Percentiles rank a stretch among this genome's conserved stretches.
Evolutionary conservation across 345 rosid genomes (phyloP).

Genomic region (Euphorbia tirucalli): DNA sequence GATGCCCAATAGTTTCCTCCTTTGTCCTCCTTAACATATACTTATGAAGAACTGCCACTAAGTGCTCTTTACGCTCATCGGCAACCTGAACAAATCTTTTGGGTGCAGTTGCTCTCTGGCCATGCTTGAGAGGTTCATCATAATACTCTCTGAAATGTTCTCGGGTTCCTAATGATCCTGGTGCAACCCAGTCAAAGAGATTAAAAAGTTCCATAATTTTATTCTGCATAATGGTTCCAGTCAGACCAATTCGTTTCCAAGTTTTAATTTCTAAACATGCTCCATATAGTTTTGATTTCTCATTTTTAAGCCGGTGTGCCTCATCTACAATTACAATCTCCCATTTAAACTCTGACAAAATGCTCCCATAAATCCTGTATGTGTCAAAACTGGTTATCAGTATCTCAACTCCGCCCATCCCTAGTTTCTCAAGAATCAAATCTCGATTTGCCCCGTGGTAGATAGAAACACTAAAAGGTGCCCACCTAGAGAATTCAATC

Average conservation of each 20-base stretch:
- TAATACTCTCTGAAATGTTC: conserved; percentile 87
- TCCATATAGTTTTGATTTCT: conserved; percentile 81
- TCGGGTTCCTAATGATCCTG: conserved; percentile 76
- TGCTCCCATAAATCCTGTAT: conserved; percentile 66
- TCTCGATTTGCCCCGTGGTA: conserved; percentile 86
- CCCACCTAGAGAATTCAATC: conserved; percentile 83
- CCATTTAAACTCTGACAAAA: conserved; percentile 70
- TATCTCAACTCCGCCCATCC: conserved; percentile 60
- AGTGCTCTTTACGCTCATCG: conserved; percentile 73
- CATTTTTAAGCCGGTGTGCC: conserved; percentile 89
- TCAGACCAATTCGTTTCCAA: conserved; percentile 66
- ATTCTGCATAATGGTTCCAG: conserved; percentile 93
- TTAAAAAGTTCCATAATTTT: conserved; percentile 86
- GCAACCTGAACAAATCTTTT: conserved; percentile 73
- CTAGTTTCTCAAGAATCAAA: conserved; percentile 65
- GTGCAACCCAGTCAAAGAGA: conserved; percentile 90
- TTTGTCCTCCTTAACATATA: conserved; percentile 92
- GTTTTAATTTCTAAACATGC: conserved; percentile 69
- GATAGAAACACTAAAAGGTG: conserved; percentile 59
- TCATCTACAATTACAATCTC: conserved; percentile 89
- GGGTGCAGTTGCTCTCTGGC: conserved; percentile 85
- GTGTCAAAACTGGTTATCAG: conserved; percentile 85
- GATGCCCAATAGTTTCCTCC: conserved; percentile 93
- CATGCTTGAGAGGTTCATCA: conserved; percentile 86
- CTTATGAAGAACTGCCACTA: conserved; percentile 62